Evolutionary conservation across 2,329 filamentous ascomycete genomes (phyloP), one percentile per base, ranked within the genome.

Genomic region (Fusarium sambucinum): DNA sequence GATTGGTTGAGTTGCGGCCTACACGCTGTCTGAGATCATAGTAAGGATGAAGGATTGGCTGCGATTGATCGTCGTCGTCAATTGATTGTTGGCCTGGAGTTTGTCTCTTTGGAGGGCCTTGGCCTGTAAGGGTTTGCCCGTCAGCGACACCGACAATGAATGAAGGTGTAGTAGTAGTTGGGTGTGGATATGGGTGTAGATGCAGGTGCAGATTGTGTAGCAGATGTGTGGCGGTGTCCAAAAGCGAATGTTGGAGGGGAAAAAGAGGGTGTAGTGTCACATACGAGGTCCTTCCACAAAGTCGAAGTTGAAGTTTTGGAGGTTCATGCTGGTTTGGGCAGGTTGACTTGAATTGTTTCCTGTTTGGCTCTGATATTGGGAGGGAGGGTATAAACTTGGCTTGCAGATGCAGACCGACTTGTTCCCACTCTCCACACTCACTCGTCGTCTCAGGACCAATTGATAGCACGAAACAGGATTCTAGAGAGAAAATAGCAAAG

Each of bases 231-330:
- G 21, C n/a, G 17, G 32, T 25, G 17, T 25, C 21, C 23, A 38
- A 48, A 48, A 50, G 16, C 21, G 27, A 13, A 51, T 51, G 32
- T 19, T 21, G 27, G 44, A 23, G 44, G 6, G 27, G 25, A 41
- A 47, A 48, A 51, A 55, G 46, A 64, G 45, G 52, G 52, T 66
- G 58, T 45, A 47, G 48, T 62, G 67, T 57, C 51, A 79, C 78
- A 72, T 80, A 80, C 79, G 76, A 69, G 74, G 68, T 68, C 72
- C 74, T 74, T 80, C 78, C 70, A 78, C 75, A 75, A 76, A 71
- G 63, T 80, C 75, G 66, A 76, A 76, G 73, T 77, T 74, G 59
- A 73, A 61, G 66, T 75, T 76, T 72, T 78, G 77, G 68, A 76
- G 76, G 71, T 78, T 81, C 80, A 82, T 82, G 23, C 47, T 51